Evolutionary conservation across 345 rosid genomes (phyloP).

Genomic region (Rhizophora apiculata): DNA sequence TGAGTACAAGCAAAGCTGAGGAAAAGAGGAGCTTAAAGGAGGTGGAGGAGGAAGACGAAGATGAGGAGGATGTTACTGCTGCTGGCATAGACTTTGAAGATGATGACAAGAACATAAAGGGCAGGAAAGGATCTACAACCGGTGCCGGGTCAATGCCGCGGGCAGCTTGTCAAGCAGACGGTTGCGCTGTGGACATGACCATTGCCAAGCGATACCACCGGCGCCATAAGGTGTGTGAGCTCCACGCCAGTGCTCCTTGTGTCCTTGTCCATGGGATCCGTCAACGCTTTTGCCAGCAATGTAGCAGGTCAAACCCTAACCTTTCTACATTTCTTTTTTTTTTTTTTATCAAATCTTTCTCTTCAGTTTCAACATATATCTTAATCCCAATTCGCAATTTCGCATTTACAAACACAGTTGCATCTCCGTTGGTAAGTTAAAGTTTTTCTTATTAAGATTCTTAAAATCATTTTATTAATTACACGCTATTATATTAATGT

Average conservation of each 20-base stretch:
- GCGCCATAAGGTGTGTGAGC: conserved; percentile 88
- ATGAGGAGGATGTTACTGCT: conserved; percentile 25
- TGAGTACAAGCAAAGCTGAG: conserved; percentile 55
- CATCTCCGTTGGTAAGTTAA: background rate
- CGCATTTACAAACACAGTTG: background rate
- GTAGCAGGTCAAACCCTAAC: conserved; percentile 84
- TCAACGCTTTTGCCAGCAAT: conserved; percentile 97
- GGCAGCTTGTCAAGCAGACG: conserved; percentile 61
- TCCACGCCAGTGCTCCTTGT: conserved; percentile 68
- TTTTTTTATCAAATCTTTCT: background rate
- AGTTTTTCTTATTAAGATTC: too few relatives aligned
- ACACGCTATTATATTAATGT: too few relatives aligned
- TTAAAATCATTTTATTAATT: too few relatives aligned
- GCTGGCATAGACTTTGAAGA: conserved; percentile 36
- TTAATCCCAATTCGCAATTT: too few relatives aligned
- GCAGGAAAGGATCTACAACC: conserved; percentile 30
- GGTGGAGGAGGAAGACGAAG: conserved; percentile 59
- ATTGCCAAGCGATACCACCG: conserved; percentile 68
- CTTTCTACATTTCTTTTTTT: background rate
- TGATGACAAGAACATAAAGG: conserved; percentile 53
- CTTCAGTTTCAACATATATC: background rate
- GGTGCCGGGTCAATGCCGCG: conserved; percentile 22
- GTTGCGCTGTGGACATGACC: conserved; percentile 57
- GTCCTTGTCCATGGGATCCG: conserved; percentile 56
- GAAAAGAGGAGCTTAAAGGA: conserved; percentile 61